Base-by-base conservation (phyloP, 1,139 yeast species). In the Kurtzmaniella quercitrusa region DNA sequence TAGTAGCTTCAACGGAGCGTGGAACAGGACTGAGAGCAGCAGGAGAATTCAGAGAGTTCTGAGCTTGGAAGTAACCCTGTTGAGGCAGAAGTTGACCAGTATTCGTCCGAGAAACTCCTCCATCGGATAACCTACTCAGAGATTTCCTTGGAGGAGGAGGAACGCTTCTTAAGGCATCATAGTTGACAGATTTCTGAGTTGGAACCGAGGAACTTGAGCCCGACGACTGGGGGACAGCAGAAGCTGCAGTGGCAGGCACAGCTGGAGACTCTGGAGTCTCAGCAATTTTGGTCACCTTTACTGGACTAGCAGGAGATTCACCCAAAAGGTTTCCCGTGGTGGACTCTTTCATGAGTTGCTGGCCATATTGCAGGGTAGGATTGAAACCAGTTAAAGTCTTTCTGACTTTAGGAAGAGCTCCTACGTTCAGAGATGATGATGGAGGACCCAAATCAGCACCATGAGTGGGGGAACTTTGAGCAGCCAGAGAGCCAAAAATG, bases 361-460 rank as follows among this genome's bases (percentile, higher is more conserved):
- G 90, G 19, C 94, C 94, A 66, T 85, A 85, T 27, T 70, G 65
- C 0, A 91, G 83, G 2, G 87, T 73, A 11, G 94, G 93, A 42
- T 60, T 66, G 60, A 72, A 64, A 47, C 70, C 60, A 46, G 75
- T 52, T 56, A 70, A 52, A 52, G 60, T 56, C 51, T 61, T 58
- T 38, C 75, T 68, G n/a, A 66, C 66, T 49, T 61, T 68, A 17
- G 76, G 74, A 2, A 56, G 42, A 2, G 72, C 73, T 7, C 66
- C 50, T 46, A 68, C 60, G 48, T 71, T 75, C 48, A 72, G 64
- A 44, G 66, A 61, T 19, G 58, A 45, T 43, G 67, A 58, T 11
- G 49, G 41, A 16, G 52, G 16, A 47, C 14, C 21, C 19, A 25
- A 5, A 17, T 33, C 12, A 37, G 27, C 36, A 2, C 66, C 62